Conservation (phyloP, 2,329 filamentous ascomycete genomes). For the Aspergillus sp. region DNA sequence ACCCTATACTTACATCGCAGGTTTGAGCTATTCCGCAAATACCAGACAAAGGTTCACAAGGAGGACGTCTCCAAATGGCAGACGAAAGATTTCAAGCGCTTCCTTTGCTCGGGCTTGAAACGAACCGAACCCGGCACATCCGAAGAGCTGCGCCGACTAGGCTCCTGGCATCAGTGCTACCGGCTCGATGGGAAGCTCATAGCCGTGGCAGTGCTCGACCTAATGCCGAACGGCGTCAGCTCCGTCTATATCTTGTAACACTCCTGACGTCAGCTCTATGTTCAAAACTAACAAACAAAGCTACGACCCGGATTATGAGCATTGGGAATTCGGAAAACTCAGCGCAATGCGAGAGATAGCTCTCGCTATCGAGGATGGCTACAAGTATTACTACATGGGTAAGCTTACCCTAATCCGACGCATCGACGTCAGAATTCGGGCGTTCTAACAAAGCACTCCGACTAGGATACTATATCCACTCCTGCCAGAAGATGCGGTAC, state of each 20-base stretch:
- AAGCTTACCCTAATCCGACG: slow-evolving; percentile 12
- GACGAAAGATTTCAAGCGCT: slow-evolving; percentile 50
- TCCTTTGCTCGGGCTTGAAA: slow-evolving; percentile 53
- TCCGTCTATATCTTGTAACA: slow-evolving; percentile 56
- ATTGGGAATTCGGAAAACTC: slow-evolving; percentile 67
- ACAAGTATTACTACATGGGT: slow-evolving; percentile 70
- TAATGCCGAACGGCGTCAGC: slow-evolving; percentile 53
- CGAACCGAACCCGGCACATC: slow-evolving; percentile 41
- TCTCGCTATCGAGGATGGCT: slow-evolving; percentile 58
- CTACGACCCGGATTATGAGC: slow-evolving; percentile 64
- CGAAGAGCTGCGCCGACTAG: slow-evolving; percentile 48
- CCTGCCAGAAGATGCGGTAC: slow-evolving; percentile 57
- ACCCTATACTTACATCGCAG: slow-evolving; percentile 26
- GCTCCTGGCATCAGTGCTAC: slow-evolving; percentile 57
- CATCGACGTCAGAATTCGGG: not conserved
- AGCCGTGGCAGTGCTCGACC: slow-evolving; percentile 54
- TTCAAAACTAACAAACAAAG: slow-evolving; percentile 31
- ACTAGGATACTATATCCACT: slow-evolving; percentile 65
- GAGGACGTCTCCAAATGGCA: slow-evolving; percentile 51
- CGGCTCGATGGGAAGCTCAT: slow-evolving; percentile 54
- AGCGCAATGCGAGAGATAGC: slow-evolving; percentile 65
- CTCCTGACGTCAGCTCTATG: not conserved
- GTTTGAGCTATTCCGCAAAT: slow-evolving; percentile 52
- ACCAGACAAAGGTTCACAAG: slow-evolving; percentile 52
- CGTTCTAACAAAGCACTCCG: not conserved